Base-by-base conservation (phyloP, 176 grass and related monocot species). In the Tuctoria greenei region DNA sequence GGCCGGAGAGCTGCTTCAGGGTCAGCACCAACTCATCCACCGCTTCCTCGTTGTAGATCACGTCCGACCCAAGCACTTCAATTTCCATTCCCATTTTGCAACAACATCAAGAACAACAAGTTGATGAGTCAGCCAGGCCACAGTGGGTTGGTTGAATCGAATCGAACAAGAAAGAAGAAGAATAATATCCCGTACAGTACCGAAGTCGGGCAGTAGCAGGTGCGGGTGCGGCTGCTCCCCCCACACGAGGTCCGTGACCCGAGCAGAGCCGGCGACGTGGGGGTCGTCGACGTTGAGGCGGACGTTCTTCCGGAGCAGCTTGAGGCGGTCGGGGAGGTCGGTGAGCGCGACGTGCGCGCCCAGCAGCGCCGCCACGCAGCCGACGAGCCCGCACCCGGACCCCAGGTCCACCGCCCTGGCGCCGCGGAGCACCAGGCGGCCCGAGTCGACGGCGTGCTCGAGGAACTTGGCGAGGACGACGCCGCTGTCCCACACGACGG, bases 401-500 rank as follows among this genome's bases (percentile, higher is more conserved):
- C 89, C 91, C 10, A 98, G 86, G 59, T 98, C 89, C 14, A 98
- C 79, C 2, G 73, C 91, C 9, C 86, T 55, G 41, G 62, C 21
- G 20, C 69, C 91, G 9, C 68, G 87, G 25, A 88, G 82, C 18
- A 51, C 6, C 4, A 94, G 86, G 4, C 20, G 84, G 15, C 61
- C 64, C 0, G 59, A 40, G 65, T 98, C 91, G 10, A 81, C 86
- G 41, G 95, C 81, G 68, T 94, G 91, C 86, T 98, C 95, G 23
- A 98, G 58, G 89, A 98, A 88, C 86, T 92, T 98, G 66, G 90
- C 91, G 20, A 98, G 86, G 60, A 94, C 86, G 44, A 94, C 79
- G 41, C 82, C 89, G 74, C 91, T 94, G 79, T 98, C 95, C 95
- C 91, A 98, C n/a, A 98, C 86, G 14, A 98, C 89, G 7, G 91